Conservation (phyloP, 179 eudicot species). For the Drosera spatulata region DNA sequence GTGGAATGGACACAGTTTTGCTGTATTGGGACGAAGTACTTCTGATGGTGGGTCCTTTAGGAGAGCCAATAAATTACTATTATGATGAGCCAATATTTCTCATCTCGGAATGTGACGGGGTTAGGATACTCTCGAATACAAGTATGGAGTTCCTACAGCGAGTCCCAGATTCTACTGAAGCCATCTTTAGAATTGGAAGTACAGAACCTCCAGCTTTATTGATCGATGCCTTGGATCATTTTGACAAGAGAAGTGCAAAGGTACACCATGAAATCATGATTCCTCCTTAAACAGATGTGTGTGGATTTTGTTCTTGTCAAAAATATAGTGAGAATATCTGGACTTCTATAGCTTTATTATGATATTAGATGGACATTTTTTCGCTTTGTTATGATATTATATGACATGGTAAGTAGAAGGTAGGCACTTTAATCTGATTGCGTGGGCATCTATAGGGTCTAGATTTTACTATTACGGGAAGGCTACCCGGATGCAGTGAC, state of each 20-base stretch:
- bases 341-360: no score
- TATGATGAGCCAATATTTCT: slow-evolving; percentile 86
- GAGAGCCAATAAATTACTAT: slow-evolving; percentile 74
- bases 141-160: slow-evolving; percentile 93
- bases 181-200: slow-evolving; percentile 93
- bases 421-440: no score
- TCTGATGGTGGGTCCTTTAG: slow-evolving; percentile 96
- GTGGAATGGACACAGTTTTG: slow-evolving; percentile 93
- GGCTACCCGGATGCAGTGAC: no score
- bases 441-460: no score
- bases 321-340: no score
- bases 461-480: no score
- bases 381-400: no score
- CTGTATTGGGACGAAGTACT: slow-evolving; percentile 94
- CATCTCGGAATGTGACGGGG: slow-evolving; percentile 96
- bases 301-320: no score
- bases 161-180: slow-evolving; percentile 94
- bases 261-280: slow-evolving; percentile 20
- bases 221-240: slow-evolving; percentile 95
- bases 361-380: no score
- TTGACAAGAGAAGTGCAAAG: slow-evolving; percentile 94
- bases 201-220: slow-evolving; percentile 90
- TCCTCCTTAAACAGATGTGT: no score
- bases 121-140: slow-evolving; percentile 78
- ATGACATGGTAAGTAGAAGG: no score